Conservation (phyloP, 441 rosid genomes). For the Pelargonium citronellum region DNA sequence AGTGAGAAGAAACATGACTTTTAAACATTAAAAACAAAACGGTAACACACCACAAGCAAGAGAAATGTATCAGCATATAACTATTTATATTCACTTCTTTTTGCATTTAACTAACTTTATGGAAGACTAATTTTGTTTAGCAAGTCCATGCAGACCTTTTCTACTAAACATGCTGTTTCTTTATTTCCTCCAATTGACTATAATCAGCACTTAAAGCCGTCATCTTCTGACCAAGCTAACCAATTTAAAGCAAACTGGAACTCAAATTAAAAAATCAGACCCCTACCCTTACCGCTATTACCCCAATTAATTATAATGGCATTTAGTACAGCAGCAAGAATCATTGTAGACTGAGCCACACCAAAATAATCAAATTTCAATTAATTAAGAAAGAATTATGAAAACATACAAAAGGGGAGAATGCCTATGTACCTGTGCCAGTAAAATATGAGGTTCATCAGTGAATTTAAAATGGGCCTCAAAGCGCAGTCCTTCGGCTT, state of each 20-base stretch:
- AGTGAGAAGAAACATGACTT: background rate
- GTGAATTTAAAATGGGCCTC: conserved; percentile 74
- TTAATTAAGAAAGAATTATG: background rate
- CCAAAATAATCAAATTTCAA: background rate
- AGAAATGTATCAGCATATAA: background rate
- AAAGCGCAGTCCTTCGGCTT: conserved; percentile 42
- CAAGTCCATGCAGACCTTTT: background rate
- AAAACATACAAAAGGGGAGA: background rate
- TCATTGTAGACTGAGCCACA: background rate
- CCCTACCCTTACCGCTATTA: background rate
- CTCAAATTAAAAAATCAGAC: too few relatives aligned
- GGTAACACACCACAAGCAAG: background rate
- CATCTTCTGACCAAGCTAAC: background rate
- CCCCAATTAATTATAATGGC: background rate
- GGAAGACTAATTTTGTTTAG: background rate
- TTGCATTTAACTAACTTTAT: background rate
- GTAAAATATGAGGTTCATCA: conserved; percentile 73
- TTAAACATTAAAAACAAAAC: background rate
- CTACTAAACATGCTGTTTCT: background rate
- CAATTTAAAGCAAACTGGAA: background rate
- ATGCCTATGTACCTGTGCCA: conserved; percentile 62
- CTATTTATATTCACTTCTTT: background rate
- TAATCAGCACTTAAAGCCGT: background rate
- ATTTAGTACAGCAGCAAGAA: too few relatives aligned
- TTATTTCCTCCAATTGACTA: background rate